Evolutionary conservation across 306 rosid species (phyloP).

Genomic region (Cicer bijugum): DNA sequence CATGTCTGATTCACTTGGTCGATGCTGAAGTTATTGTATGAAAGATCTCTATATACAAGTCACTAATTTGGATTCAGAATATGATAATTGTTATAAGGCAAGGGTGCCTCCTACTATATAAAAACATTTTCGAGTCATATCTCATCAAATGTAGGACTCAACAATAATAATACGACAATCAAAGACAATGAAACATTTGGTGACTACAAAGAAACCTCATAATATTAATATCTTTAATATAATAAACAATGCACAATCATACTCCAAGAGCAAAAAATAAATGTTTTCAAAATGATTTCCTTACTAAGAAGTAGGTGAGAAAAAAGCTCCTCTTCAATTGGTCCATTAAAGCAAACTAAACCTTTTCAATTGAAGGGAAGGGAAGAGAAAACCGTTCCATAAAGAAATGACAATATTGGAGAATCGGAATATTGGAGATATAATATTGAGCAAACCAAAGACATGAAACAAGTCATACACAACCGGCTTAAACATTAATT

Average conservation of each 20-base stretch:
- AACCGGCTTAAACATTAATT: background rate
- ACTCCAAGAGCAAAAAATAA: background rate
- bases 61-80: constrained; percentile 40
- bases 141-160: no score
- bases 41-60: constrained; percentile 62
- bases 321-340: background rate
- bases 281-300: background rate
- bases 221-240: constrained; percentile 4
- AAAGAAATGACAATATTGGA: background rate
- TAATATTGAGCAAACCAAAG: background rate
- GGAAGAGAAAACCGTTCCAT: background rate
- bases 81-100: background rate
- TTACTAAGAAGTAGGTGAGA: background rate
- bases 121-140: no score
- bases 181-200: constrained; percentile 2
- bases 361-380: background rate
- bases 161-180: background rate
- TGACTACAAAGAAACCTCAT: constrained; percentile 9
- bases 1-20: constrained; percentile 42
- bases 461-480: background rate
- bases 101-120: no score
- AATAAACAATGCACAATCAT: background rate
- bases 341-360: background rate
- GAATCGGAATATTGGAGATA: background rate
- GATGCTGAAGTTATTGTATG: constrained; percentile 61